phyloP scores from a whole-genome alignment of 2,329 filamentous ascomycete species.

The Hawksworthiomyces lignivorus region DNA sequence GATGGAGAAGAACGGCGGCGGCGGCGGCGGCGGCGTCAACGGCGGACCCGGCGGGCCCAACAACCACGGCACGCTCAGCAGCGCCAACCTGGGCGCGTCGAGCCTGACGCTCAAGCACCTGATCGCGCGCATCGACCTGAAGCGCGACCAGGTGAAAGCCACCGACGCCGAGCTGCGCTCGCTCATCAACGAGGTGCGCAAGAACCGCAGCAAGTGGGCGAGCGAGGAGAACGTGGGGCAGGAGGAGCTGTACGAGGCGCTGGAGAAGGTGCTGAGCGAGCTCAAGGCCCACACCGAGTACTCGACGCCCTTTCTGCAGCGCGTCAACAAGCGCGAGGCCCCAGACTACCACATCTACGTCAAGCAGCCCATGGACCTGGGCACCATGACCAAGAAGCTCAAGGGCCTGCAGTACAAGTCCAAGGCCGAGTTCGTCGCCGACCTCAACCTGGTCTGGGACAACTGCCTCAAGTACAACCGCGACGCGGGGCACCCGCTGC shows the following conservation, averaged over 20 bases:
- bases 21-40: constrained; percentile 13
- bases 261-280: constrained; percentile 94
- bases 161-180: constrained; percentile 88
- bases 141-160: constrained; percentile 80
- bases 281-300: constrained; percentile 96
- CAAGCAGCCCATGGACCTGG: constrained; percentile 96
- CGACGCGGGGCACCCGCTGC: constrained; percentile 75
- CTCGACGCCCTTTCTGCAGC: constrained; percentile 87
- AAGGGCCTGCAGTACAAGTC: constrained; percentile 73
- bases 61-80: constrained; percentile 84
- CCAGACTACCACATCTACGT: constrained; percentile 92
- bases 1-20: constrained; percentile 60
- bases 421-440: constrained; percentile 89
- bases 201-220: constrained; percentile 98
- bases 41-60: constrained; percentile 45
- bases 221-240: constrained; percentile 96
- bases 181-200: constrained; percentile 93
- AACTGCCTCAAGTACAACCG: constrained; percentile 96
- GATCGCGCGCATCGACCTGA: constrained; percentile 89
- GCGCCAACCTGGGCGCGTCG: constrained; percentile 88
- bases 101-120: constrained; percentile 95
- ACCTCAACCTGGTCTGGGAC: constrained; percentile 92
- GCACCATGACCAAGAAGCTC: constrained; percentile 96
- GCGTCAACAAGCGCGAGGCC: constrained; percentile 94
- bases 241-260: constrained; percentile 92